phyloP scores from a whole-genome alignment of 305 asterid species.

The Fraxinus velutina region DNA sequence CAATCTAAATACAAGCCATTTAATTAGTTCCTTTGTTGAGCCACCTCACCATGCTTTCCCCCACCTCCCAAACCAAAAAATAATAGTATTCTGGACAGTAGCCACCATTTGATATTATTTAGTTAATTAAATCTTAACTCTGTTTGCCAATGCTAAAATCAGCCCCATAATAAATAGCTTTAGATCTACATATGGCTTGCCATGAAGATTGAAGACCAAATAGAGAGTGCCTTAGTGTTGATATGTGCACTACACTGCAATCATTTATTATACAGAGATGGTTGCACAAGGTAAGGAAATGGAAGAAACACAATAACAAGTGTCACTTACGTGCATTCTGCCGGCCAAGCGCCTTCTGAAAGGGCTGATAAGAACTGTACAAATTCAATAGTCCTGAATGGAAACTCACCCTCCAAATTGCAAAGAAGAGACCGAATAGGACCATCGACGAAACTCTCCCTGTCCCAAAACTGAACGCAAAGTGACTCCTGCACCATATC shows the following conservation, averaged over 20 bases:
- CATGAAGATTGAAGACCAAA: slow-evolving; percentile 10
- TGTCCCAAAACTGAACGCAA: slow-evolving; percentile 92
- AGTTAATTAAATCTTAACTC: background rate
- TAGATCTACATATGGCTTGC: background rate
- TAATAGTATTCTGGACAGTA: background rate
- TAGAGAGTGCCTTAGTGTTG: background rate
- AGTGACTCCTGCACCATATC: slow-evolving; percentile 73
- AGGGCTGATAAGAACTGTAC: slow-evolving; percentile 74
- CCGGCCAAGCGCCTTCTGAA: slow-evolving; percentile 89
- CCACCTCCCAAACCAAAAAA: background rate
- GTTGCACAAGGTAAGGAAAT: background rate
- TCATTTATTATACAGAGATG: background rate
- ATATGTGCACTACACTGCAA: background rate
- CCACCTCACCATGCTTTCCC: background rate
- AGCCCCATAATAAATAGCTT: background rate
- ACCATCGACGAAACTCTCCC: slow-evolving; percentile 81
- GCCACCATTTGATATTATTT: background rate
- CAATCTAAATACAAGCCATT: background rate
- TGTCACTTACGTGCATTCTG: slow-evolving; percentile 91
- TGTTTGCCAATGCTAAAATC: slow-evolving; percentile 4
- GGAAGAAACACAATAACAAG: background rate
- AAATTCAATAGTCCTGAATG: slow-evolving; percentile 62
- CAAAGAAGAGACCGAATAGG: slow-evolving; percentile 85
- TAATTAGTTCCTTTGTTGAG: background rate
- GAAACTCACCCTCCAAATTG: slow-evolving; percentile 91